Evolutionary conservation across 1,139 yeast genomes (phyloP).

Genomic region (Saccharomycopsis phalli): DNA sequence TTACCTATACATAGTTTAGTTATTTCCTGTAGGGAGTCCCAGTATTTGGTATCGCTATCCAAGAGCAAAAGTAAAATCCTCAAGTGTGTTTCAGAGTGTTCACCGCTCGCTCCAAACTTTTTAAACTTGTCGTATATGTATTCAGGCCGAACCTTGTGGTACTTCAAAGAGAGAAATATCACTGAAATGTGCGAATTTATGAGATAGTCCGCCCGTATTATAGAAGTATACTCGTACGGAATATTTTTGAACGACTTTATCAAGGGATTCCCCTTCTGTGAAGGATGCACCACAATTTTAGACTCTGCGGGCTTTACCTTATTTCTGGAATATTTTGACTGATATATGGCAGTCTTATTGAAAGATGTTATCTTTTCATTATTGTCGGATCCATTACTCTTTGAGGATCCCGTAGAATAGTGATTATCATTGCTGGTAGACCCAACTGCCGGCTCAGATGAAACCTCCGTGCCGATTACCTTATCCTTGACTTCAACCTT

Average conservation of each 20-base stretch:
- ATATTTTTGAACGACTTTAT: conserved; percentile 24
- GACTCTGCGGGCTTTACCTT: conserved; percentile 1
- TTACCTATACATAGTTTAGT: conserved; percentile 44
- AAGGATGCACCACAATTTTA: conserved; percentile 27
- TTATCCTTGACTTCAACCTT: conserved; percentile 17
- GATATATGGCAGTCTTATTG: conserved; percentile 16
- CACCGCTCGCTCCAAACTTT: conserved; percentile 25
- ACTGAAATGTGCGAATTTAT: conserved; percentile 46
- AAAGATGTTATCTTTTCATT: conserved; percentile 8
- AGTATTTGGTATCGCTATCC: conserved; percentile 29
- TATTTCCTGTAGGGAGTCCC: conserved; percentile 39
- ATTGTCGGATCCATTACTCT: conserved; percentile 1
- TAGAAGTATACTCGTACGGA: conserved; percentile 27
- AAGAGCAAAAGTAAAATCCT: conserved; percentile 11
- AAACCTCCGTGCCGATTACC: conserved; percentile 7
- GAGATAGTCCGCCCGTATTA: conserved; percentile 38
- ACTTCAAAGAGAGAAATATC: conserved; percentile 44
- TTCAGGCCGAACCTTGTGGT: conserved; percentile 52
- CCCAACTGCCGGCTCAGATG: too few relatives aligned
- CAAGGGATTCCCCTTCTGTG: conserved; percentile 30
- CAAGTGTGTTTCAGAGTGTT: conserved; percentile 6
- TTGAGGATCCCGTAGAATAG: conserved; percentile 12
- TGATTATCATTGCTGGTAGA: conserved; percentile 18
- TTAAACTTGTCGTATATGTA: conserved; percentile 46
- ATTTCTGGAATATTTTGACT: background rate